Percentiles rank a stretch among this genome's conserved stretches.
phyloP scores from a whole-genome alignment of 2,329 filamentous ascomycete species.

The Fusarium avenaceum region DNA sequence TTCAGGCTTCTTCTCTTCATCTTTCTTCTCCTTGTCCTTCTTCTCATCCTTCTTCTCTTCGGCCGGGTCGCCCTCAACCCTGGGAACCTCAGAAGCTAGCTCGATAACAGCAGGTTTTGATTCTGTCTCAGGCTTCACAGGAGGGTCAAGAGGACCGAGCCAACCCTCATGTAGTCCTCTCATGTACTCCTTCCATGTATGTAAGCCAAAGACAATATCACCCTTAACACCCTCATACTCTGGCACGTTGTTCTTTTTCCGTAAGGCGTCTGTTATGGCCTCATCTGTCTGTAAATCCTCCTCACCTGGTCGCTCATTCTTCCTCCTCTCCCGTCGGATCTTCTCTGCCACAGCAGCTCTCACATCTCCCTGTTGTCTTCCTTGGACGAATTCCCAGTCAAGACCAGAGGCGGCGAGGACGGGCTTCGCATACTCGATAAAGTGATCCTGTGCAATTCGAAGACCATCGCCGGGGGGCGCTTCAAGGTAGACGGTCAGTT shows the following conservation, averaged over 20 bases:
- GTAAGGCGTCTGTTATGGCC: constrained; percentile 71
- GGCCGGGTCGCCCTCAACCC: constrained; percentile 48
- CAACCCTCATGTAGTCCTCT: constrained; percentile 95
- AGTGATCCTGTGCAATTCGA: constrained; percentile 90
- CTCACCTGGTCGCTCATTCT: constrained; percentile 66
- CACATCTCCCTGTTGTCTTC: constrained; percentile 91
- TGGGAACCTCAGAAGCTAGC: constrained; percentile 43
- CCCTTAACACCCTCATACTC: constrained; percentile 82
- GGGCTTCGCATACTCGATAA: constrained; percentile 95
- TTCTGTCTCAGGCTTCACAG: constrained; percentile 55
- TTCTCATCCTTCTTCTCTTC: constrained; percentile 60
- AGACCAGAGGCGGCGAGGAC: constrained; percentile 88
- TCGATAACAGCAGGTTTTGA: constrained; percentile 46
- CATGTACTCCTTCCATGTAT: constrained; percentile 98
- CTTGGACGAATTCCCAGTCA: constrained; percentile 97
- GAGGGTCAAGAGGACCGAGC: constrained; percentile 84
- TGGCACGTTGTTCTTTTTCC: constrained; percentile 74
- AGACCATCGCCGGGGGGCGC: constrained; percentile 90
- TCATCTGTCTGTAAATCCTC: constrained; percentile 63
- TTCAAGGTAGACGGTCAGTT: constrained; percentile 86
- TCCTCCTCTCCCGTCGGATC: constrained; percentile 78
- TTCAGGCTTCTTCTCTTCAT: constrained; percentile 68
- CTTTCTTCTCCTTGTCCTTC: constrained; percentile 56
- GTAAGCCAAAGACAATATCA: constrained; percentile 89
- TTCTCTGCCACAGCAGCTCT: constrained; percentile 87